phyloP scores from a whole-genome alignment of 805 yeast species.

The Hanseniaspora lachancei region DNA sequence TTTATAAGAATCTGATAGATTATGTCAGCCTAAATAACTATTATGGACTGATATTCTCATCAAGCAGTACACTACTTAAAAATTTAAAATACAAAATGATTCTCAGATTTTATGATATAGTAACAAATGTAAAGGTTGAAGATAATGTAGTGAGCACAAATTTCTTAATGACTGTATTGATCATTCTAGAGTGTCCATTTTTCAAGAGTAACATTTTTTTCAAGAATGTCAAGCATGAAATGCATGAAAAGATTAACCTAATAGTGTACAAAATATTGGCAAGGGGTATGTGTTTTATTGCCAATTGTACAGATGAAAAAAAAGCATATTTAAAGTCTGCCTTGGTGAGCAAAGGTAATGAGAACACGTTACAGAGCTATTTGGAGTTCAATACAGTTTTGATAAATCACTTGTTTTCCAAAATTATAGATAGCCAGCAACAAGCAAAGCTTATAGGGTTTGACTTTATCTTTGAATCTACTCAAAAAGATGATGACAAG shows the following conservation, averaged over 20 bases:
- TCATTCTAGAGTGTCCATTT: constrained; percentile 57
- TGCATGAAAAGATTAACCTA: constrained; percentile 28
- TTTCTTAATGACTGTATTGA: constrained; percentile 42
- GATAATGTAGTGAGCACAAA: too few relatives aligned
- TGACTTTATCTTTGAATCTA: background rate
- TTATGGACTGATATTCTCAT: background rate
- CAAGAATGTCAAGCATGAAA: background rate
- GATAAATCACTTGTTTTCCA: background rate
- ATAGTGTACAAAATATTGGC: constrained; percentile 59
- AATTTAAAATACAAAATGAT: background rate
- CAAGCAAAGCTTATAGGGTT: background rate
- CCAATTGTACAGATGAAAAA: constrained; percentile 26
- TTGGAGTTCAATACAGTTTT: background rate
- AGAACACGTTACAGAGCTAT: background rate
- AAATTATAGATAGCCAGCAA: background rate
- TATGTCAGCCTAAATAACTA: background rate
- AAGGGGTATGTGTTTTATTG: constrained; percentile 53
- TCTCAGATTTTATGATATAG: background rate
- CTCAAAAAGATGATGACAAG: background rate
- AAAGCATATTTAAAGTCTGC: background rate
- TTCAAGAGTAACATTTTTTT: constrained; percentile 31
- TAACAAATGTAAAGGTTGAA: background rate
- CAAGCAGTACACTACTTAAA: background rate
- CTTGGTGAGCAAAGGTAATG: background rate
- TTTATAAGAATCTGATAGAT: background rate